Conservation (phyloP, 805 yeast genomes). For the Starmerella scarabaei region DNA sequence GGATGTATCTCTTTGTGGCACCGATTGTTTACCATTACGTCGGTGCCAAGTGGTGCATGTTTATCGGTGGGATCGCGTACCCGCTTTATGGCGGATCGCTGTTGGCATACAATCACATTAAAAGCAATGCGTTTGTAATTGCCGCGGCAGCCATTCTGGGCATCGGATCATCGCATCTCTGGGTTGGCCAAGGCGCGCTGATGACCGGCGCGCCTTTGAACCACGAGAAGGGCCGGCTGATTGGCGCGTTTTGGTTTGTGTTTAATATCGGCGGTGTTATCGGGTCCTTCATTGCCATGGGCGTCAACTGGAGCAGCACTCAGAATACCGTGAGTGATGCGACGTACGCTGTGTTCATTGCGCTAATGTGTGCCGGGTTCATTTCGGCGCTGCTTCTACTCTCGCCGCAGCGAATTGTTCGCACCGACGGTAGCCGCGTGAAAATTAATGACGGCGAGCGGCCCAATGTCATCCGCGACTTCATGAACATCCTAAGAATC, state of each 20-base stretch:
- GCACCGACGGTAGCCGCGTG: constrained; percentile 13
- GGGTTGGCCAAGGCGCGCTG: constrained; percentile 50
- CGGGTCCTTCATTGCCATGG: constrained; percentile 46
- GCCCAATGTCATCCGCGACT: constrained; percentile 31
- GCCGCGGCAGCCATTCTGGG: constrained; percentile 49
- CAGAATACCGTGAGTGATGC: constrained; percentile 34
- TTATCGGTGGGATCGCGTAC: constrained; percentile 45
- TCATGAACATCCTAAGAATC: constrained; percentile 29
- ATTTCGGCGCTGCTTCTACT: constrained; percentile 23
- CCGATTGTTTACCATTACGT: constrained; percentile 24
- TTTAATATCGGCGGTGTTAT: constrained; percentile 53
- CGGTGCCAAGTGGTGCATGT: constrained; percentile 27
- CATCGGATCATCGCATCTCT: constrained; percentile 39
- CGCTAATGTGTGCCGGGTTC: constrained; percentile 39
- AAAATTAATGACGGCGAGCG: neutral
- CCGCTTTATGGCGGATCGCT: constrained; percentile 42
- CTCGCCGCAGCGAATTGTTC: constrained; percentile 7
- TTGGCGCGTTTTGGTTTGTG: constrained; percentile 46
- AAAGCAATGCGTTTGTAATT: constrained; percentile 40
- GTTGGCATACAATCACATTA: constrained; percentile 36
- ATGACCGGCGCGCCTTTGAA: constrained; percentile 45
- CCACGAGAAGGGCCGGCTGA: constrained; percentile 37
- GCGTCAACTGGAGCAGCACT: constrained; percentile 34
- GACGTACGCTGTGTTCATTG: constrained; percentile 43
- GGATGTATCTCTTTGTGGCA: constrained; percentile 22